Conservation (phyloP, 1,284 basidiomycete genomes). For the Meira nashicola region DNA sequence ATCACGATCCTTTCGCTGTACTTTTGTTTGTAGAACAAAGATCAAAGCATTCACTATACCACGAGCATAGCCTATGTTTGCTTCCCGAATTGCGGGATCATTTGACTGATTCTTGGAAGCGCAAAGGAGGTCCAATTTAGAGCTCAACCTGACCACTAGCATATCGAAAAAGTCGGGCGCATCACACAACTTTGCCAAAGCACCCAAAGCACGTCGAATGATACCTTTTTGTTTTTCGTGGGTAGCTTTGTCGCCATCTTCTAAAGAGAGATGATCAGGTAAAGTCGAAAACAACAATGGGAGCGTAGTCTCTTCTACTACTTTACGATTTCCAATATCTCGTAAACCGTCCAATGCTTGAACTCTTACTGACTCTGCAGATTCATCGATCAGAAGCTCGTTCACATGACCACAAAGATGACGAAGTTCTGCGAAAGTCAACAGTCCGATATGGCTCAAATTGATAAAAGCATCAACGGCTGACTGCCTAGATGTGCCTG, state of each 20-base stretch:
- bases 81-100: slow-evolving; percentile 18
- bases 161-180: slow-evolving; percentile 76
- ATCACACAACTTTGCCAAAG: slow-evolving; percentile 70
- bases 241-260: too few species aligned
- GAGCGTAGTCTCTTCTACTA: slow-evolving; percentile 63
- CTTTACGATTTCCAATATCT: slow-evolving; percentile 57
- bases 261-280: slow-evolving; percentile 24
- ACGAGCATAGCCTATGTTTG: slow-evolving; percentile 42
- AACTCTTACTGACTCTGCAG: slow-evolving; percentile 59
- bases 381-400: slow-evolving; percentile 63
- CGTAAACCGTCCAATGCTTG: slow-evolving; percentile 21
- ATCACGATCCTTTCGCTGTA: slow-evolving; percentile 21
- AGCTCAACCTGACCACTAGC: slow-evolving; percentile 71
- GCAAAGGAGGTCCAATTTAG: slow-evolving; percentile 73
- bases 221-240: slow-evolving; percentile 14
- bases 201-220: slow-evolving; percentile 66
- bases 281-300: slow-evolving; percentile 35
- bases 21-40: slow-evolving; percentile 41
- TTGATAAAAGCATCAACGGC: slow-evolving; percentile 35
- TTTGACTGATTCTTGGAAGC: slow-evolving; percentile 55
- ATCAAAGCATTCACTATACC: slow-evolving; percentile 42
- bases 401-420: slow-evolving; percentile 74
- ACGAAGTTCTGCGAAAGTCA: slow-evolving; percentile 69
- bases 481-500: slow-evolving; percentile 24
- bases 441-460: slow-evolving; percentile 54